Evolutionary conservation across 169 alveolate species (phyloP).

Genomic region (Plasmodium gonderi): DNA sequence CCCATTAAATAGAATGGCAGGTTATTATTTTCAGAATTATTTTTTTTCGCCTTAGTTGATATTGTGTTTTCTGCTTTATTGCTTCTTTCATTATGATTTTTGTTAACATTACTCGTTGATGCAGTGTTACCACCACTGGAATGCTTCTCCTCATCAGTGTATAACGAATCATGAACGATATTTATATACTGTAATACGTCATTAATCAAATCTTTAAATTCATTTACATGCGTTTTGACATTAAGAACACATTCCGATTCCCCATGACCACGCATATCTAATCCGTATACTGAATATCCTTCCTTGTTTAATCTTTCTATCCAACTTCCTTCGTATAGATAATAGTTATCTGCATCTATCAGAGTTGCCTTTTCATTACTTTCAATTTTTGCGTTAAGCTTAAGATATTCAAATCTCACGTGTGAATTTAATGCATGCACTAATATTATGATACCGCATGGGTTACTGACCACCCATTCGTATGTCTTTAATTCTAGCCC

Average conservation of each 20-base stretch:
- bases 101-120: neutral
- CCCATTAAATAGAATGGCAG: neutral
- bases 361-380: slow-evolving; percentile 21
- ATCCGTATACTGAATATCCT: slow-evolving; percentile 15
- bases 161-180: neutral
- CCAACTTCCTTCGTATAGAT: slow-evolving; percentile 12
- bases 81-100: neutral
- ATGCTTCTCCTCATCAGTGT: neutral
- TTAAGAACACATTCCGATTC: neutral
- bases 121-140: neutral
- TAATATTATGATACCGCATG: slow-evolving; percentile 27
- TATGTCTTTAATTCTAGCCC: slow-evolving; percentile 59
- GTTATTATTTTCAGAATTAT: neutral
- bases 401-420: slow-evolving; percentile 45
- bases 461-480: slow-evolving; percentile 18
- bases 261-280: slow-evolving; percentile 27
- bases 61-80: neutral
- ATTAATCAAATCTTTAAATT: neutral
- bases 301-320: neutral
- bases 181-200: slow-evolving; percentile 9
- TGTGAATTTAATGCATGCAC: slow-evolving; percentile 75
- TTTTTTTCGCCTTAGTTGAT: neutral
- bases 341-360: neutral
- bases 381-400: neutral
- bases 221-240: slow-evolving; percentile 5